Evolutionary conservation across 2,329 filamentous ascomycete species (phyloP).

Genomic region (Lojkania enalia): DNA sequence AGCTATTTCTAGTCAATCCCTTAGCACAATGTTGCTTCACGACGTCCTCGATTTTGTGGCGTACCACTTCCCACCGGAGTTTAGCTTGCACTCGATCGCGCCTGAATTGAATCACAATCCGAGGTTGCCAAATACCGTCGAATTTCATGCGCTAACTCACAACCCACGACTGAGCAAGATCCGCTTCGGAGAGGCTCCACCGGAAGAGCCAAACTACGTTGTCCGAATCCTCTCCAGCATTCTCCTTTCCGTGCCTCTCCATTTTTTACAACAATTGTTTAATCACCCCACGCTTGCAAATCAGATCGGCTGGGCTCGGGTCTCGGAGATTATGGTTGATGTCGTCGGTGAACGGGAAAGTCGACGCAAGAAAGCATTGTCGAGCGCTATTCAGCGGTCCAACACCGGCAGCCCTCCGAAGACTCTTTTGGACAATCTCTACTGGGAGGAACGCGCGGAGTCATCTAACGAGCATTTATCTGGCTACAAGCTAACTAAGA

Average conservation of each 20-base stretch:
- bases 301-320: conserved; percentile 44
- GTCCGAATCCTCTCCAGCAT: conserved; percentile 65
- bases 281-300: conserved; percentile 61
- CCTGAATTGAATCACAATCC: conserved; percentile 53
- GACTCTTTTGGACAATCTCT: conserved; percentile 31
- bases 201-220: conserved; percentile 45
- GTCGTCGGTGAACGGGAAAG: conserved; percentile 50
- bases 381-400: conserved; percentile 27
- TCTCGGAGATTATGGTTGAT: conserved; percentile 47
- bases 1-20: conserved; percentile 17
- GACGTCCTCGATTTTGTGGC: conserved; percentile 63
- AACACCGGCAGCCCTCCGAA: conserved; percentile 22
- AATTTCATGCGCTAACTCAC: conserved; percentile 43
- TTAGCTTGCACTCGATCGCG: conserved; percentile 59
- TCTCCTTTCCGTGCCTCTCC: conserved; percentile 70
- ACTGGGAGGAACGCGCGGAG: conserved; percentile 40
- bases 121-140: conserved; percentile 48
- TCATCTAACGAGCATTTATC: conserved; percentile 40
- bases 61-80: conserved; percentile 62
- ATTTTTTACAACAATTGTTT: conserved; percentile 66
- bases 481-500: conserved; percentile 39
- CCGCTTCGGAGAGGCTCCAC: conserved; percentile 69
- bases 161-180: conserved; percentile 65
- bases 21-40: conserved; percentile 53
- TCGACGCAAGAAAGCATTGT: conserved; percentile 39